phyloP scores from a whole-genome alignment of 2,329 filamentous ascomycete species.

The Colletotrichum nymphaeae region DNA sequence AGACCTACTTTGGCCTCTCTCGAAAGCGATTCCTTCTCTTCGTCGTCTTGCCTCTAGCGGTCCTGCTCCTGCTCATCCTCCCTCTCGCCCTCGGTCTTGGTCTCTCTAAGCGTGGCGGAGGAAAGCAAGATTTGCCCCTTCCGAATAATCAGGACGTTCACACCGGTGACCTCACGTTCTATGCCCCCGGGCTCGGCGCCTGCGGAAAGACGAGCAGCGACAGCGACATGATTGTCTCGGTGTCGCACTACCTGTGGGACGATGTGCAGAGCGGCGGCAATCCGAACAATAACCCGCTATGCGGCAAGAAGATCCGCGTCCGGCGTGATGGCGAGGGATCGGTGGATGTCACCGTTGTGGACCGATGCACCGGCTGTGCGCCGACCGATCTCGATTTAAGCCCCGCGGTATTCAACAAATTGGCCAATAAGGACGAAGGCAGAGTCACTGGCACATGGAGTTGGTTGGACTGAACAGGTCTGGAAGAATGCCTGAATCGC shows the following conservation, averaged over 20 bases:
- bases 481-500: neutral
- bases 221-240: slow-evolving; percentile 71
- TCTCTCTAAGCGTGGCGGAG: slow-evolving; percentile 13
- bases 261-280: slow-evolving; percentile 59
- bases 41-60: slow-evolving; percentile 3
- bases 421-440: slow-evolving; percentile 54
- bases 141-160: slow-evolving; percentile 17
- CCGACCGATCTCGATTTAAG: slow-evolving; percentile 61
- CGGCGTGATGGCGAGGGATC: slow-evolving; percentile 53
- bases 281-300: slow-evolving; percentile 64
- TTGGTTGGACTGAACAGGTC: slow-evolving; percentile 41
- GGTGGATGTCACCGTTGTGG: slow-evolving; percentile 74
- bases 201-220: slow-evolving; percentile 70
- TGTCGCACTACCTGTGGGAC: slow-evolving; percentile 77
- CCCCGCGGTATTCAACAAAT: slow-evolving; percentile 55
- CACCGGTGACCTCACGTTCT: slow-evolving; percentile 65
- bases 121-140: slow-evolving; percentile 6
- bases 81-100: slow-evolving; percentile 25
- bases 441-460: slow-evolving; percentile 51
- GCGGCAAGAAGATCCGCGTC: slow-evolving; percentile 74
- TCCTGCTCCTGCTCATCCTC: slow-evolving; percentile 19
- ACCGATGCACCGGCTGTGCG: slow-evolving; percentile 68
- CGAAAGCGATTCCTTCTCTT: slow-evolving; percentile 24
- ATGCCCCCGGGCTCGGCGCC: slow-evolving; percentile 72
- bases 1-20: slow-evolving; percentile 22